Evolutionary conservation across 2,329 filamentous ascomycete species (phyloP).

Genomic region (Raffaelea arxii): DNA sequence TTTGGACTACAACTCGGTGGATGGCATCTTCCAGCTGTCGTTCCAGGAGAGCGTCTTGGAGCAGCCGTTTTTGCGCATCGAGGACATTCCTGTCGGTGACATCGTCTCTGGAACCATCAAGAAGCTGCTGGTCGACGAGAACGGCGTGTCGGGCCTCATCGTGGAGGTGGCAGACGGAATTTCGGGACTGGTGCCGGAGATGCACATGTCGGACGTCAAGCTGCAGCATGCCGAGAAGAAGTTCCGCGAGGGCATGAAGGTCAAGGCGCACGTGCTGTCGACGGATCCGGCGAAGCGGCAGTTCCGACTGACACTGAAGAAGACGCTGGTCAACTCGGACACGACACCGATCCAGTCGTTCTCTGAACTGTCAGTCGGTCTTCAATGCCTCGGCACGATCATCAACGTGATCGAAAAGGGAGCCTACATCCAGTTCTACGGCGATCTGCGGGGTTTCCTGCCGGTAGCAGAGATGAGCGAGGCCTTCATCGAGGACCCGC

Average conservation of each 20-base stretch:
- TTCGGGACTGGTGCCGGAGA: conserved; percentile 76
- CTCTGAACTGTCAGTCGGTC: conserved; percentile 60
- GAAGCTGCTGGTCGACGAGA: conserved; percentile 68
- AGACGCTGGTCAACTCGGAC: conserved; percentile 86
- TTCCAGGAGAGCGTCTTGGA: conserved; percentile 74
- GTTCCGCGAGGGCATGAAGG: conserved; percentile 74
- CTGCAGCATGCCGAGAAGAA: conserved; percentile 94
- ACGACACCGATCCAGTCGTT: conserved; percentile 69
- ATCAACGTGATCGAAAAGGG: conserved; percentile 69
- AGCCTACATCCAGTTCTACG: conserved; percentile 89
- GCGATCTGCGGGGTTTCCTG: conserved; percentile 71
- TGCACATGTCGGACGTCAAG: conserved; percentile 79
- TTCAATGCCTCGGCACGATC: conserved; percentile 78
- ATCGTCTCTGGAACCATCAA: conserved; percentile 77
- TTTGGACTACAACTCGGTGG: conserved; percentile 76
- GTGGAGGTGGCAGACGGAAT: conserved; percentile 81
- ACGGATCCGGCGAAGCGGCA: conserved; percentile 66
- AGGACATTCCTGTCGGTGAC: conserved; percentile 76
- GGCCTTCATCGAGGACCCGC: conserved; percentile 82
- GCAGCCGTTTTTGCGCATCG: conserved; percentile 81
- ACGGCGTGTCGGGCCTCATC: conserved; percentile 72
- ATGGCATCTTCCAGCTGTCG: conserved; percentile 78
- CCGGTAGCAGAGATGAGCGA: conserved; percentile 98
- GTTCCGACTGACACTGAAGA: conserved; percentile 85
- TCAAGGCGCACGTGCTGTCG: conserved; percentile 80